phyloP scores from a whole-genome alignment of 495 filamentous ascomycete genomes.

The Hyaloscypha finlandica region DNA sequence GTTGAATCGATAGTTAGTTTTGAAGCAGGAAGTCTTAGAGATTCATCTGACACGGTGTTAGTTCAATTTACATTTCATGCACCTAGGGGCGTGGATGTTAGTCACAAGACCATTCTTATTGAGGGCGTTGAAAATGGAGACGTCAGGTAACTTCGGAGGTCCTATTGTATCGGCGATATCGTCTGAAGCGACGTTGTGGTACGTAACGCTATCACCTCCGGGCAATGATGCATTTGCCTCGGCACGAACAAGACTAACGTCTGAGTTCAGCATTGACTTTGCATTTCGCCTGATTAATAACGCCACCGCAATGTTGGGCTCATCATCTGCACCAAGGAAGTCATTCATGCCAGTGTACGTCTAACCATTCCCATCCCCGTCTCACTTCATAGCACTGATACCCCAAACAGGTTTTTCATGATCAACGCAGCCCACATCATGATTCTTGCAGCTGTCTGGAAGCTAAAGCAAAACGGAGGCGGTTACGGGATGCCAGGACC shows the following conservation, averaged over 20 bases:
- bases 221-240: conserved; percentile 6
- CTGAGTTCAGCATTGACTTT: conserved; percentile 18
- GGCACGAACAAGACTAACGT: conserved; percentile 12
- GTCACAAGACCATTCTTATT: conserved; percentile 23
- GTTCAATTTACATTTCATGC: conserved; percentile 27
- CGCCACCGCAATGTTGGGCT: conserved; percentile 11
- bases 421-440: conserved; percentile 26
- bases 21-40: background rate
- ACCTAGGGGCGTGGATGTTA: conserved; percentile 20
- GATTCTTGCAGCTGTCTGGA: conserved; percentile 22
- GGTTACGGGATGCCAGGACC: background rate
- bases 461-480: conserved; percentile 13
- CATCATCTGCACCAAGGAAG: conserved; percentile 19
- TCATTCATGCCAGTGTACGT: conserved; percentile 23
- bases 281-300: conserved; percentile 23
- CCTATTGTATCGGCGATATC: conserved; percentile 24
- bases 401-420: conserved; percentile 20
- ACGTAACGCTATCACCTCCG: conserved; percentile 10
- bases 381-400: conserved; percentile 13
- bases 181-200: conserved; percentile 22
- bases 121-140: conserved; percentile 17
- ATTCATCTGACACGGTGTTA: conserved; percentile 15
- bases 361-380: background rate
- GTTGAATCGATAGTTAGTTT: conserved; percentile 22
- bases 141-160: conserved; percentile 15